Evolutionary conservation across 768 basidiomycete species (phyloP).

Genomic region (Lactarius deliciosus): DNA sequence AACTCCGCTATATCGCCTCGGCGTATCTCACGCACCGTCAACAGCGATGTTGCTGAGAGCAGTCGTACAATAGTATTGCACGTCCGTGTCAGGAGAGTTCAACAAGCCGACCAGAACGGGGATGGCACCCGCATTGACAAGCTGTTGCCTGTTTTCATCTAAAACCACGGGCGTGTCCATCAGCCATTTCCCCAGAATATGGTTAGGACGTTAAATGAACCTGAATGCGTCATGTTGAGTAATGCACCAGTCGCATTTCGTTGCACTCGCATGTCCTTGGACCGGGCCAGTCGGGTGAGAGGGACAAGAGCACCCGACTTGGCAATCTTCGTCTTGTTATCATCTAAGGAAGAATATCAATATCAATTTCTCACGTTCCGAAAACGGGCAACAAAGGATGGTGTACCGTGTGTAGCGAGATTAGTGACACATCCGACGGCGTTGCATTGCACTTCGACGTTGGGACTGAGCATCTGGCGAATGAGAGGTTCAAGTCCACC

Average conservation of each 20-base stretch:
- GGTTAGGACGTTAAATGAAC: conserved; percentile 43
- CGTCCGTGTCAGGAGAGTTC: conserved; percentile 97
- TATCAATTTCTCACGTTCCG: conserved; percentile 7
- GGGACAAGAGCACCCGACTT: conserved; percentile 99
- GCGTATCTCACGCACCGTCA: conserved; percentile 56
- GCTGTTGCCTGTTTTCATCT: conserved; percentile 99
- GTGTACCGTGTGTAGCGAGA: conserved; percentile 92
- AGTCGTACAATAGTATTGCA: conserved; percentile 99
- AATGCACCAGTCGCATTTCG: conserved; percentile 97
- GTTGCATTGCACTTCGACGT: conserved; percentile 99
- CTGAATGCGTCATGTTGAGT: conserved; percentile 99
- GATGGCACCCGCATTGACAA: conserved; percentile 97
- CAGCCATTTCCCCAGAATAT: not conserved
- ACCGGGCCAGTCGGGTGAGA: conserved; percentile 90
- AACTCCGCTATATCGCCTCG: conserved; percentile 10
- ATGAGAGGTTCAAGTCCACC: conserved; percentile 98
- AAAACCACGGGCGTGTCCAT: conserved; percentile 2
- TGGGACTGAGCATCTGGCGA: conserved; percentile 97
- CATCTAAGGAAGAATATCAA: conserved; percentile 55
- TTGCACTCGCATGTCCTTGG: conserved; percentile 99
- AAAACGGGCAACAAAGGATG: conserved; percentile 9
- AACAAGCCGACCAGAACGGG: conserved; percentile 93
- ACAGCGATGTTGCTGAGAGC: conserved; percentile 98
- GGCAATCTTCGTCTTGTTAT: conserved; percentile 99
- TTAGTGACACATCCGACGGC: conserved; percentile 99